Base-by-base conservation (phyloP, 2,329 filamentous ascomycete species). In the Tolypocladium endophyticum region DNA sequence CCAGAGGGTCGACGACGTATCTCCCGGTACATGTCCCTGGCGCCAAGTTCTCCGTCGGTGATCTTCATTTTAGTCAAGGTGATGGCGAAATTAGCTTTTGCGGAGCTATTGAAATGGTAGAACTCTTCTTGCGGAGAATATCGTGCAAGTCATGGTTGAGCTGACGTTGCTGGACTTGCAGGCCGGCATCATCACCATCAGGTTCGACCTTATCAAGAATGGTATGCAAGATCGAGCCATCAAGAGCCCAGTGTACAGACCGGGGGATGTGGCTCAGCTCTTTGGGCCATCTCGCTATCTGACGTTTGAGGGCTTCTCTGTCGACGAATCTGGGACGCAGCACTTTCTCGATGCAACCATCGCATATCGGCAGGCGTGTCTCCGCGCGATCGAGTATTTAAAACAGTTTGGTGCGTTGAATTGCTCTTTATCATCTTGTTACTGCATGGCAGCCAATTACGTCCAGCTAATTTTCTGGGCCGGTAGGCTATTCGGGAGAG, bases 51-150 rank as follows among this genome's bases (percentile, higher is more conserved):
- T 89, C 84, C 52, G 92, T 96, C 0, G 92, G 92, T 16, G 92
- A 96, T 70, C 75, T 96, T 41, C 91, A 95, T 73, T 95, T 94
- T 62, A 81, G 80, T 54, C 65, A 95, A 74, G 92, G 92, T 11
- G 92, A 96, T 69, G 92, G 92, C 8, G 92, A 96, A 71, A 95
- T 96, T 61, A 90, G 86, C 3, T 97, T 92, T 70, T 92, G 88
- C 64, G 88, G 88, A 25, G 92, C 92, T 7, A 97, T 96, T 67
- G 92, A 97, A 73, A 97, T 97, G 89, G 63, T 65, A 53, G 33
- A 28, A 23, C 18, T n/a, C 14, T 4, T 7, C 38, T 2, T 28
- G 35, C 4, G 8, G 35, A 4, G 9, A 8, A 14, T 2, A 5
- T 8, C 28, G 9, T 45, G 20, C 3, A 52, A 33, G 12, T 43